Evolutionary conservation across 1,139 yeast genomes (phyloP).

Genomic region (Komagataea norvegica): DNA sequence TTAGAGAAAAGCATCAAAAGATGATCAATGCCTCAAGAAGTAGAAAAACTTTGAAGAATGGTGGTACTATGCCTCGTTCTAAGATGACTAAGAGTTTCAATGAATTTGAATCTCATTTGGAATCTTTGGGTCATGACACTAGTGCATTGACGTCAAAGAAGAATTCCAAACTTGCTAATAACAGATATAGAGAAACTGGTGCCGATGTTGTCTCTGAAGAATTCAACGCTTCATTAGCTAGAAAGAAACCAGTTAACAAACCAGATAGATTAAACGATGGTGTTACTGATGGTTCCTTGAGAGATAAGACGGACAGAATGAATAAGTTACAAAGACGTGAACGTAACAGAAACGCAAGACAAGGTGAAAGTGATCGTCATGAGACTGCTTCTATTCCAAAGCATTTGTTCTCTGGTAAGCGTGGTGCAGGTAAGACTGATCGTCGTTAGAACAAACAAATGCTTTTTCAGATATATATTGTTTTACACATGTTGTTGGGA

Average conservation of each 20-base stretch:
- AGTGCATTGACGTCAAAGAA: conserved; percentile 50
- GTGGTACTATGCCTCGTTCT: conserved; percentile 91
- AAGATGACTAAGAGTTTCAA: conserved; percentile 69
- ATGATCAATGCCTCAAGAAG: conserved; percentile 87
- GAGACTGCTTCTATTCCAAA: conserved; percentile 80
- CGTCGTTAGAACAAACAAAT: conserved; percentile 35
- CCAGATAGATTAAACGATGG: conserved; percentile 84
- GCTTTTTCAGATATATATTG: too few relatives aligned
- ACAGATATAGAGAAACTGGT: conserved; percentile 52
- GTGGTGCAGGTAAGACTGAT: conserved; percentile 88
- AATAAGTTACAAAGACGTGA: conserved; percentile 89
- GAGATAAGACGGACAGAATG: conserved; percentile 83
- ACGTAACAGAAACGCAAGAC: conserved; percentile 87
- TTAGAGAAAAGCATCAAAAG: conserved; percentile 88
- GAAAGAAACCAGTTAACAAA: conserved; percentile 42
- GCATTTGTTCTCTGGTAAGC: conserved; percentile 93
- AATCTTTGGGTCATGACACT: conserved; percentile 85
- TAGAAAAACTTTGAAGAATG: conserved; percentile 83
- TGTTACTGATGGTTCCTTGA: conserved; percentile 73
- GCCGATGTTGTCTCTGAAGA: conserved; percentile 69
- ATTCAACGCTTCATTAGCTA: conserved; percentile 33
- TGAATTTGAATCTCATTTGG: conserved; percentile 86
- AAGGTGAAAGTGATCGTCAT: conserved; percentile 96
- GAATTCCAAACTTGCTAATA: conserved; percentile 36
- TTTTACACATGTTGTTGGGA: conserved; percentile 3